These are phyloP conservation scores for Moniliophthora roreri DNA, from an alignment of 1,284 basidiomycete species.

Conservation along the genomic window DNA sequence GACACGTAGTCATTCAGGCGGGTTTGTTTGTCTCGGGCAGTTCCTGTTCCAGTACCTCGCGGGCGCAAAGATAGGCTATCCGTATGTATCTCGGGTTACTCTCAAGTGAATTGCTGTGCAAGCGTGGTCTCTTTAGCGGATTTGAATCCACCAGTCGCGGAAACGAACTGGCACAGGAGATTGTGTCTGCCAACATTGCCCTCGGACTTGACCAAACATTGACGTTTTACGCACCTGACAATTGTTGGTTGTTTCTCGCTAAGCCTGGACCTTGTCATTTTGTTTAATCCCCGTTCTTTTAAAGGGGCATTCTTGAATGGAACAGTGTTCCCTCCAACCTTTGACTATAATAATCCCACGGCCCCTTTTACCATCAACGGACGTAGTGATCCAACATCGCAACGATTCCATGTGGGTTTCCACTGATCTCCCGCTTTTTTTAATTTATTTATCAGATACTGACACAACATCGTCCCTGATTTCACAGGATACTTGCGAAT, in stretches of 20 bases:
- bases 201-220: slow-evolving; percentile 35
- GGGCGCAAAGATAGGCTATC: slow-evolving; percentile 49
- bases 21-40: slow-evolving; percentile 59
- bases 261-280: background rate
- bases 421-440: background rate
- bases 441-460: slow-evolving; percentile 15
- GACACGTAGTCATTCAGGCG: slow-evolving; percentile 34
- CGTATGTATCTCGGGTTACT: slow-evolving; percentile 34
- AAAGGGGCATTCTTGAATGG: slow-evolving; percentile 59
- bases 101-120: background rate
- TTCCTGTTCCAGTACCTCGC: slow-evolving; percentile 60
- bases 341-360: slow-evolving; percentile 52
- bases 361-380: slow-evolving; percentile 48
- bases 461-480: background rate
- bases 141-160: slow-evolving; percentile 54
- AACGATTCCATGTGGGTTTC: slow-evolving; percentile 51
- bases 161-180: slow-evolving; percentile 56
- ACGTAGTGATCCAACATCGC: slow-evolving; percentile 49
- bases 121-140: slow-evolving; percentile 33
- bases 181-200: slow-evolving; percentile 49
- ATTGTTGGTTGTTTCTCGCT: slow-evolving; percentile 38
- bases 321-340: slow-evolving; percentile 40
- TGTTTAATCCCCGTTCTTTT: background rate
- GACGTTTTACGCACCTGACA: slow-evolving; percentile 47
- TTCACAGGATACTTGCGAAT: slow-evolving; percentile 40